Evolutionary conservation across 2,329 filamentous ascomycete species (phyloP).

Genomic region (Blumeria graminis): DNA sequence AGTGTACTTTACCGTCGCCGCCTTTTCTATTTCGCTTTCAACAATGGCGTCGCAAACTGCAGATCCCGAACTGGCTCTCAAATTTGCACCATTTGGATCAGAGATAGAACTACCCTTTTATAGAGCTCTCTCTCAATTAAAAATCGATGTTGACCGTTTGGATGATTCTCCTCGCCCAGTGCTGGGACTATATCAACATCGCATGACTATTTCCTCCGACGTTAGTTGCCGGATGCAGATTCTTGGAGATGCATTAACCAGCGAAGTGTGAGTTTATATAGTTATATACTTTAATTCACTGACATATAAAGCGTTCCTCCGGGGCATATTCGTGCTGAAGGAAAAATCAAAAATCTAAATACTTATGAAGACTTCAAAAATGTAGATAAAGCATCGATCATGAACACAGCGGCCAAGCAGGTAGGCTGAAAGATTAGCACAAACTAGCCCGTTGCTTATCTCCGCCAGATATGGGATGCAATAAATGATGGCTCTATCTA

Average conservation of each 20-base stretch:
- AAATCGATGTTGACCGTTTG: slow-evolving; percentile 92
- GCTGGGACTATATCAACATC: slow-evolving; percentile 72
- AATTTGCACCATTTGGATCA: slow-evolving; percentile 76
- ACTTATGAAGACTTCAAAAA: slow-evolving; percentile 83
- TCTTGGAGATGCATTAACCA: slow-evolving; percentile 63
- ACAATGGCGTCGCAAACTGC: background rate
- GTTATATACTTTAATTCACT: background rate
- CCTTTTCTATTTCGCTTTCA: background rate
- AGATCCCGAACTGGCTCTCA: slow-evolving; percentile 20
- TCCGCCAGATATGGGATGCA: slow-evolving; percentile 73
- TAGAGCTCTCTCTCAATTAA: slow-evolving; percentile 68
- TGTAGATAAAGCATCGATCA: slow-evolving; percentile 52
- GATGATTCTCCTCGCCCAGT: slow-evolving; percentile 77
- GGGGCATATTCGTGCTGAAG: slow-evolving; percentile 61
- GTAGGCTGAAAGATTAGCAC: slow-evolving; percentile 19
- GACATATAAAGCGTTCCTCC: slow-evolving; percentile 31
- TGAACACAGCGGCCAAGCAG: slow-evolving; percentile 56
- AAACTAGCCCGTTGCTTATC: background rate
- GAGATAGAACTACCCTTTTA: slow-evolving; percentile 95
- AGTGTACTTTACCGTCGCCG: no score
- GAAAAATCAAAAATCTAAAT: slow-evolving; percentile 88
- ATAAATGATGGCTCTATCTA: slow-evolving; percentile 94
- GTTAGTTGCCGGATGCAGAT: slow-evolving; percentile 78
- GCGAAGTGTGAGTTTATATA: slow-evolving; percentile 40
- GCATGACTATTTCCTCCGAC: slow-evolving; percentile 42